A percentile compares a stretch with the other conserved stretches of the same genome.
Evolutionary conservation across 106 monocot genomes (phyloP).

Genomic region (Phalaenopsis aphrodite): DNA sequence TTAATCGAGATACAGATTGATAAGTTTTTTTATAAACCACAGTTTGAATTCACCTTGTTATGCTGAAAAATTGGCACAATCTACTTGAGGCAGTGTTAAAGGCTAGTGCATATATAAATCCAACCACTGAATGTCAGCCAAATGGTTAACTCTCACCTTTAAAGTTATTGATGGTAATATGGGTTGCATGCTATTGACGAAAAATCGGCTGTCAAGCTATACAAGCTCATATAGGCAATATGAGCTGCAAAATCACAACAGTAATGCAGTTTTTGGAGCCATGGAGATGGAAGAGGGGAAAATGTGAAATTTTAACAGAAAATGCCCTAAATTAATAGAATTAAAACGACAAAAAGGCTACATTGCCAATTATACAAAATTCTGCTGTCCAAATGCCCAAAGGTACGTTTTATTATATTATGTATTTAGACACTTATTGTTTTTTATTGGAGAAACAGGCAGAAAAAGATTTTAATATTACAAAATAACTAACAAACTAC

Average conservation of each 20-base stretch:
- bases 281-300: not conserved
- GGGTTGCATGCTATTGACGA: not conserved
- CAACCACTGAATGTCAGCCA: not conserved
- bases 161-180: not conserved
- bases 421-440: not conserved
- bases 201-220: not conserved
- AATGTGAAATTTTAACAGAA: not conserved
- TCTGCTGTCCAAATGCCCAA: not conserved
- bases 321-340: not conserved
- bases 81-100: no score
- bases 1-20: no score
- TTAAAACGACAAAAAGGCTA: not conserved
- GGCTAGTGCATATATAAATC: not conserved
- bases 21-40: no score
- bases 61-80: no score
- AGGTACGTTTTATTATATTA: not conserved
- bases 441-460: not conserved
- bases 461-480: not conserved
- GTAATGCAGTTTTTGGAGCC: not conserved
- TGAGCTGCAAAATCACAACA: not conserved
- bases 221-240: not conserved
- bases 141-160: not conserved
- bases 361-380: not conserved
- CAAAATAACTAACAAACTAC: not conserved
- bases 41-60: no score